Conservation (phyloP, 164 flowering plant genomes). For the Tetracentron sinense region DNA sequence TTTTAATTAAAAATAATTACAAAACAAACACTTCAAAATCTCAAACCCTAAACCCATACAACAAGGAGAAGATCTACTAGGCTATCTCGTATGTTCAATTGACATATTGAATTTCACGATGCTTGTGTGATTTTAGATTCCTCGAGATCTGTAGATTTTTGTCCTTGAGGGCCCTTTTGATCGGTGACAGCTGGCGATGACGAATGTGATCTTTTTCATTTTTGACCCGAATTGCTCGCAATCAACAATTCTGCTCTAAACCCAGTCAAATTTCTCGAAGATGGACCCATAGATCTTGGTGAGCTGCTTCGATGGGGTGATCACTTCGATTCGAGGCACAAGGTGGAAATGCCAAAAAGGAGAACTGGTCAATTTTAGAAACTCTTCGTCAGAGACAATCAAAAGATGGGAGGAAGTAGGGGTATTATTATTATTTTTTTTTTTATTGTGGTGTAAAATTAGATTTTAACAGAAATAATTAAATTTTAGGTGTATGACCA, state of each 20-base stretch:
- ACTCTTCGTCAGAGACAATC: no score
- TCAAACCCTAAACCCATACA: no score
- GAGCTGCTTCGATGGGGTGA: conserved; percentile 63
- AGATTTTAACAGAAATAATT: no score
- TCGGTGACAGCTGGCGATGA: conserved; percentile 67
- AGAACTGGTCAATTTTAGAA: no score
- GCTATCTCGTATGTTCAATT: no score
- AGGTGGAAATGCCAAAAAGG: no score
- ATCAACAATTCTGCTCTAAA: conserved; percentile 61
- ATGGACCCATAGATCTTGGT: conserved; percentile 67
- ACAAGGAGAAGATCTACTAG: not conserved
- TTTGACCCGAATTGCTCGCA: conserved; percentile 58
- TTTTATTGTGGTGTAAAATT: no score
- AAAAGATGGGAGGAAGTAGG: no score
- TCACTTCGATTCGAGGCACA: conserved; percentile 60
- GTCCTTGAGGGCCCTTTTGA: conserved; percentile 80
- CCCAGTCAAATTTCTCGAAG: conserved; percentile 69
- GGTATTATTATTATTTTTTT: no score
- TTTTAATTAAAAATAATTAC: no score
- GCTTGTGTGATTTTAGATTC: conserved; percentile 18
- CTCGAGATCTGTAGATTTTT: conserved; percentile 76
- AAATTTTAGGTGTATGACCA: no score
- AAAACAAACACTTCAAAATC: no score
- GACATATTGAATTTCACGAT: not conserved
- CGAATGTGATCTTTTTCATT: conserved; percentile 79